Conservation (phyloP, 2,329 filamentous ascomycete genomes). For the Xylariomycetidae sp. region DNA sequence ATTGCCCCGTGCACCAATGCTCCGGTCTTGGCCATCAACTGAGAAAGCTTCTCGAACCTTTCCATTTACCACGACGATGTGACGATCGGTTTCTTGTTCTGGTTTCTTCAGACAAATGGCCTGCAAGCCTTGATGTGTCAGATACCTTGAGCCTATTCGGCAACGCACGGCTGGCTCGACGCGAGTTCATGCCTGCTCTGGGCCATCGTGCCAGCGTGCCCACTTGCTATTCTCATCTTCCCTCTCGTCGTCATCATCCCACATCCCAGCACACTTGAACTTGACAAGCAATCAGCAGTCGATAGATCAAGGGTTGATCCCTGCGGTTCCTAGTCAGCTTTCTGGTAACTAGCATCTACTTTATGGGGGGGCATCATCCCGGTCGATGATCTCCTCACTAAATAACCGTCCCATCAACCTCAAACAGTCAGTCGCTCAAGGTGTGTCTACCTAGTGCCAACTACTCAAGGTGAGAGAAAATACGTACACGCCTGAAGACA, state of each 20-base stretch:
- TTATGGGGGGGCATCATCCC: constrained; percentile 28
- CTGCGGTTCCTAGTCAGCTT: too few relatives aligned
- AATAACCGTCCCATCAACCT: constrained; percentile 39
- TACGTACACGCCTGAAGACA: constrained; percentile 1
- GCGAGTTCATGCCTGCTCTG: too few relatives aligned
- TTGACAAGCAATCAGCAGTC: constrained; percentile 17
- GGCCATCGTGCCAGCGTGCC: too few relatives aligned
- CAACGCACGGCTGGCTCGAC: constrained; percentile 7
- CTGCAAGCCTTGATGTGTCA: constrained; percentile 12
- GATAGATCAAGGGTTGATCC: too few relatives aligned
- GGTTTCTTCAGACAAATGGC: too few relatives aligned
- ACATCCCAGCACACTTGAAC: constrained; percentile 14
- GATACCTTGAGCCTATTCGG: constrained; percentile 16
- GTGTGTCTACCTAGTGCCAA: constrained; percentile 5
- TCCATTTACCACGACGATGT: too few relatives aligned
- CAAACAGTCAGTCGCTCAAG: constrained; percentile 36
- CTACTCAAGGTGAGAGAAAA: constrained; percentile 1
- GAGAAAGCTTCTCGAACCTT: constrained; percentile 20
- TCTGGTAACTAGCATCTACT: too few relatives aligned
- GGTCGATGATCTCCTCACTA: constrained; percentile 40
- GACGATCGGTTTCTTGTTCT: too few relatives aligned
- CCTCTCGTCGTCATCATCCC: constrained; percentile 14
- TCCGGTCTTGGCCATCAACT: constrained; percentile 8
- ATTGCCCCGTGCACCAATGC: constrained; percentile 8
- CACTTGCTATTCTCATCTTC: constrained; percentile 11